Base-by-base conservation (phyloP, 257 asterid species). In the Buddleja alternifolia region DNA sequence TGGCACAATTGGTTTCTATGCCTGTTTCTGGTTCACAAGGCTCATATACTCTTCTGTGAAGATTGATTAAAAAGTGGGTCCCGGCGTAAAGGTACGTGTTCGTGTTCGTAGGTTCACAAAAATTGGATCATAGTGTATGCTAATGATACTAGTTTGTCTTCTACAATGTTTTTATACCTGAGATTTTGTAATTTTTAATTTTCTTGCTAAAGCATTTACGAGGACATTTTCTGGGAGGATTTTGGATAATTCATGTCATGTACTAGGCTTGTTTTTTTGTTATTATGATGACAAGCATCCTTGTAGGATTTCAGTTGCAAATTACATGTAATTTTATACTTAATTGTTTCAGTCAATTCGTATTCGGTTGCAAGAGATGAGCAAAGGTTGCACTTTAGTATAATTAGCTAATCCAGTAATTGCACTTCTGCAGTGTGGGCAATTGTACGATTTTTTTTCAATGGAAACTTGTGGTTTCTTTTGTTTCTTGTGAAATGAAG, bases 11-110 rank as follows among this genome's bases (percentile, higher is more conserved):
- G 93, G 93, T 34, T 88, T 88, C 80, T 83, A 76, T 14, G 90
- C 95, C 0, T 88, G 93, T 73, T 85, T 88, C 74, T 83, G 88
- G 93, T 88, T 88, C 87, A 88, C 95, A 3, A 80, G 95, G 93
- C 92, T 86, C 54, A 85, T 88, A 66, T 88, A 88, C 87, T 88
- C 95, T 6, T 88, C 93, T 0, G 95, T 88, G 77, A 88, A 88
- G 93, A 86, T 85, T 21, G 95, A 88, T 79, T 88, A 70, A 61
- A 29, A 17, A 56, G 57, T n/a, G 59, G 5, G 2, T 2, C 2
- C 5, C 34, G 5, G 34, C 34, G 3, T 29, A 29, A 29, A 29
- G 34, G 34, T 29, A 29, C 34, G 2, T 29, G 34, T 29, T n/a
- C n/a, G n/a, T n/a, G n/a, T n/a, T n/a, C n/a, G n/a, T n/a, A n/a